A percentile compares a stretch with the other conserved stretches of the same genome.
Conservation (phyloP, 257 asterid genomes). For the Nicotiana attenuata region DNA sequence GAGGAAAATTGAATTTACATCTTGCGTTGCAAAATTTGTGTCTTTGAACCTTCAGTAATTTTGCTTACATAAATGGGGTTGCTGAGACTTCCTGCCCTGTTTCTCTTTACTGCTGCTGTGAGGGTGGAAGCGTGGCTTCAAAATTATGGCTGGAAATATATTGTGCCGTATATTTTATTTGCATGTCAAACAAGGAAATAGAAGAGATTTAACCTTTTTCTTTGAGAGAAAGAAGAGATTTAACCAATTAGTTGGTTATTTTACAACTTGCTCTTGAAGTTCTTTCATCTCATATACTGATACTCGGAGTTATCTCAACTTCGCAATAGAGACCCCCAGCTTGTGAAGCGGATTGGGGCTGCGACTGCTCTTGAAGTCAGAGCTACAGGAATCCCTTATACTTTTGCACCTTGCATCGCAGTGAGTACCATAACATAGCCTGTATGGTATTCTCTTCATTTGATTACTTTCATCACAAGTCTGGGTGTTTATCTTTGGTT, state of each 20-base stretch:
- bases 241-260: background rate
- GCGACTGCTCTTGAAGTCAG: conserved; percentile 42
- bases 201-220: too few species aligned
- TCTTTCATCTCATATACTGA: background rate
- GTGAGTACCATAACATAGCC: conserved; percentile 11
- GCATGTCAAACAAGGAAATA: too few species aligned
- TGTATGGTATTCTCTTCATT: background rate
- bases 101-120: background rate
- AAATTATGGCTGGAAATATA: background rate
- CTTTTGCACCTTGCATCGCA: conserved; percentile 38
- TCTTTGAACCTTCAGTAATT: background rate
- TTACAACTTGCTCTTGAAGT: background rate
- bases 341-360: conserved; percentile 38
- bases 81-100: background rate
- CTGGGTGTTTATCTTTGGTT: background rate
- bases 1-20: background rate
- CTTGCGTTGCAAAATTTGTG: background rate
- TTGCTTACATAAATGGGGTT: background rate
- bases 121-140: background rate
- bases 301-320: background rate
- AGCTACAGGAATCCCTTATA: conserved; percentile 33
- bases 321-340: conserved; percentile 25
- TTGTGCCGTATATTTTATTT: background rate
- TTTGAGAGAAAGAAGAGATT: background rate
- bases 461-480: background rate